phyloP scores from a whole-genome alignment of 2,329 filamentous ascomycete genomes.

The Fusarium sublunatum region DNA sequence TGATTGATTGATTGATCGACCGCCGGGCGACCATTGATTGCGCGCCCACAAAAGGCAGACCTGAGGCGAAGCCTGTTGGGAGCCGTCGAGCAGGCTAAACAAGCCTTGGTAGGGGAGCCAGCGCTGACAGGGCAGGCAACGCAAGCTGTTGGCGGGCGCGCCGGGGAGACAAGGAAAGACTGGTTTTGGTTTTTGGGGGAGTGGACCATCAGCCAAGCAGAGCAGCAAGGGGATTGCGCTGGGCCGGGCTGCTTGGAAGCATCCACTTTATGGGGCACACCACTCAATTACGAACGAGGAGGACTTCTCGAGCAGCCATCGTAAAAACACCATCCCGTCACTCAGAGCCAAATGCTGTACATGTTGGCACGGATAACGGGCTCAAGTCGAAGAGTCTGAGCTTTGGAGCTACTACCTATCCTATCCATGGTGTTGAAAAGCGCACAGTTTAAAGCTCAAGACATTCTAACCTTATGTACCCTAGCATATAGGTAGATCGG shows the following conservation, averaged over 20 bases:
- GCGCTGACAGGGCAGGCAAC: conserved; percentile 14
- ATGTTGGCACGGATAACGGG: background rate
- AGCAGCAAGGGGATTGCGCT: conserved; percentile 16
- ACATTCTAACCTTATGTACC: too few relatives aligned
- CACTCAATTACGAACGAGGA: conserved; percentile 9
- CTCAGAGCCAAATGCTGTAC: background rate
- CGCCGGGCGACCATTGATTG: conserved; percentile 32
- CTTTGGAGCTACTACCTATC: background rate
- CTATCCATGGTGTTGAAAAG: too few relatives aligned
- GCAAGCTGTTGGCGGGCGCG: conserved; percentile 29
- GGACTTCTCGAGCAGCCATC: conserved; percentile 12
- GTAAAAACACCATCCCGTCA: background rate
- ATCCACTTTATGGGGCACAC: conserved; percentile 24
- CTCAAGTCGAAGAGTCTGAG: background rate
- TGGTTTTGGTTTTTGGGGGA: conserved; percentile 24
- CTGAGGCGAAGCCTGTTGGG: conserved; percentile 44
- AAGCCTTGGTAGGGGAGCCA: conserved; percentile 19
- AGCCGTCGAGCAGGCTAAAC: conserved; percentile 34
- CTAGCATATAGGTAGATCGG: too few relatives aligned
- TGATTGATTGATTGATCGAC: conserved; percentile 39
- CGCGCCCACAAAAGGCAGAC: conserved; percentile 39
- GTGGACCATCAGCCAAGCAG: conserved; percentile 30
- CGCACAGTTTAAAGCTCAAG: too few relatives aligned
- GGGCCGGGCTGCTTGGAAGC: background rate
- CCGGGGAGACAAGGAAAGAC: conserved; percentile 23